Evolutionary conservation across 116 monocot species (phyloP), one percentile per base, ranked within the genome.

Genomic region (Posidonia oceanica): DNA sequence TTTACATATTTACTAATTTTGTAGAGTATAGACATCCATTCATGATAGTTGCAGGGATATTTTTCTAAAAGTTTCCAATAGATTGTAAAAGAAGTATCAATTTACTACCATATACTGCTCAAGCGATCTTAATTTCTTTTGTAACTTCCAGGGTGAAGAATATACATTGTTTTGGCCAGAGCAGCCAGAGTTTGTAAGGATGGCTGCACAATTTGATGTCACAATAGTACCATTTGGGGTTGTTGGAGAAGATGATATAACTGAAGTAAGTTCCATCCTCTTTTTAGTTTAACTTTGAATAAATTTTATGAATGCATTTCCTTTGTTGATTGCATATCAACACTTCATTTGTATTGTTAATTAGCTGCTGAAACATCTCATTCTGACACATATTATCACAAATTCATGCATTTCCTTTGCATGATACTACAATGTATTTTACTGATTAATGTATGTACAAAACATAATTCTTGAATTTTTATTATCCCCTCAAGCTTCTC

Each of bases 101-200:
- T 60, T 29, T 60, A 22, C 60, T 60, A 15, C 13, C 23, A 4
- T 60, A 20, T 60, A 29, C 60, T 22, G 20, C 4, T 60, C 60
- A 60, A 60, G 29, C 20, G 39, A 41, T 39, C 64, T 39, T 40
- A 42, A 41, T 64, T 64, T 16, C 37, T 64, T 16, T n/a, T 64
- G 29, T 38, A 6, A 17, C 8, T 36, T 12, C 57, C 79, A 96
- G 96, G 96, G 96, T 72, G 96, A 96, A 80, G 87, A 87, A 75
- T 91, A 96, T 67, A 84, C 80, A 57, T 69, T 96, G 63, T 96
- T 91, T 78, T 96, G 96, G 96, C 96, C 96, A 61, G 76, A 91
- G 39, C 83, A 85, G 42, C 88, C 96, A 61, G 96, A 91, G 66
- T 91, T 96, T 83, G 89, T 96, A 21, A 83, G 96, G 73, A 96